Conservation (phyloP, 2,329 filamentous ascomycete species). For the Xylaria sp. region DNA sequence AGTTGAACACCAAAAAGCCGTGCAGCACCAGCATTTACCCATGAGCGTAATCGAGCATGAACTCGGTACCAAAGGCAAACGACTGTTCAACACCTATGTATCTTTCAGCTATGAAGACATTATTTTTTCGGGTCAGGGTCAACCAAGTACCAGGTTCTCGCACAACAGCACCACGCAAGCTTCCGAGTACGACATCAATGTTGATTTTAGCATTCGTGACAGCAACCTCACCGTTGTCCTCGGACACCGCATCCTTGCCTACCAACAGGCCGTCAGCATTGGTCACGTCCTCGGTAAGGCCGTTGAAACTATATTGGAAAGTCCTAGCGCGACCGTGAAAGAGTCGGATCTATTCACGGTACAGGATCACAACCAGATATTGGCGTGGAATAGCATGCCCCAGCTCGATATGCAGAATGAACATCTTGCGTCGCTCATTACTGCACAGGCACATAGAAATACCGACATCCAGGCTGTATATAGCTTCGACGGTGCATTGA, state of each 20-base stretch:
- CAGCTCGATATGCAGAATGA: conserved; percentile 55
- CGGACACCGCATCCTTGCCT: conserved; percentile 56
- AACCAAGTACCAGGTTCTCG: conserved; percentile 51
- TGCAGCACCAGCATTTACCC: conserved; percentile 59
- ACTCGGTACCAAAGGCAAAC: conserved; percentile 54
- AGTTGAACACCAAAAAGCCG: conserved; percentile 42
- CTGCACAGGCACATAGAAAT: conserved; percentile 53
- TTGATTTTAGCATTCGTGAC: conserved; percentile 57
- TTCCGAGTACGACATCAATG: conserved; percentile 60
- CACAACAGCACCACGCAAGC: conserved; percentile 56
- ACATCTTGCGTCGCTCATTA: conserved; percentile 59
- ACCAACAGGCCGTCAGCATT: conserved; percentile 59
- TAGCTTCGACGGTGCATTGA: conserved; percentile 49
- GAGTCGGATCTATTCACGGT: conserved; percentile 66
- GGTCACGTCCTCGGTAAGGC: conserved; percentile 65
- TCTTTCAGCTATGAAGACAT: conserved; percentile 57
- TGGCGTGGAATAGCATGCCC: conserved; percentile 62
- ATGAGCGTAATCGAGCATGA: conserved; percentile 60
- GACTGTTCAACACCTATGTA: conserved; percentile 63
- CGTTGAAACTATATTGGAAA: conserved; percentile 58
- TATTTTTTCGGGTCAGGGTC: conserved; percentile 34
- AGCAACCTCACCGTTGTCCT: conserved; percentile 58
- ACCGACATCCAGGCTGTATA: conserved; percentile 53
- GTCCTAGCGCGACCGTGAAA: conserved; percentile 55
- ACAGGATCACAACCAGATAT: conserved; percentile 64